These are phyloP conservation scores for Cyclotella sp. DNA, from an alignment of 108 stramenopile genomes.

Conservation along the genomic window DNA sequence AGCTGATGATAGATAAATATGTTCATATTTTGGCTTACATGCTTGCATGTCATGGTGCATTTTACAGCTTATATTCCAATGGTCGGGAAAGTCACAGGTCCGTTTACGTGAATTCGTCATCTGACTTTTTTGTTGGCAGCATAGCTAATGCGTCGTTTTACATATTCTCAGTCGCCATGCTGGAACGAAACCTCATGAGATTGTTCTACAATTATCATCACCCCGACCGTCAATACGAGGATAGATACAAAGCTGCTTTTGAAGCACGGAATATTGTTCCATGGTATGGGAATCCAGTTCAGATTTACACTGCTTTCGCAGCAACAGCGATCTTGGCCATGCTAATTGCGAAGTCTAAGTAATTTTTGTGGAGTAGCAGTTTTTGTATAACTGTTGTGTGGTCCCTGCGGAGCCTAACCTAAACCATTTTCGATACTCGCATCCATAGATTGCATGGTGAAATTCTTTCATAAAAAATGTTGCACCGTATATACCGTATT, in stretches of 20 bases:
- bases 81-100: constrained; percentile 95
- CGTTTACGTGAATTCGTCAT: background rate
- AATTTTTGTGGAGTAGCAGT: background rate
- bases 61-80: constrained; percentile 77
- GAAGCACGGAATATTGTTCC: constrained; percentile 21
- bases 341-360: constrained; percentile 39
- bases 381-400: background rate
- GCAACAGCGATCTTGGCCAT: constrained; percentile 62
- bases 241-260: constrained; percentile 21
- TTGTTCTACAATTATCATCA: constrained; percentile 92
- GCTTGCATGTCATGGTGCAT: too few relatives aligned
- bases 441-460: too few relatives aligned
- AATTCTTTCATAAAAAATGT: too few relatives aligned
- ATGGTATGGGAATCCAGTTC: constrained; percentile 54
- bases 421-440: too few relatives aligned
- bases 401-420: background rate
- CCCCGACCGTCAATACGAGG: constrained; percentile 52
- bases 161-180: constrained; percentile 74
- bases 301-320: constrained; percentile 72
- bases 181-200: constrained; percentile 93
- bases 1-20: background rate
- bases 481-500: too few relatives aligned
- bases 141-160: background rate
- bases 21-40: background rate
- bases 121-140: background rate